Base-by-base conservation (phyloP, 1,284 basidiomycete species). In the Ceratobasidium sp. region DNA sequence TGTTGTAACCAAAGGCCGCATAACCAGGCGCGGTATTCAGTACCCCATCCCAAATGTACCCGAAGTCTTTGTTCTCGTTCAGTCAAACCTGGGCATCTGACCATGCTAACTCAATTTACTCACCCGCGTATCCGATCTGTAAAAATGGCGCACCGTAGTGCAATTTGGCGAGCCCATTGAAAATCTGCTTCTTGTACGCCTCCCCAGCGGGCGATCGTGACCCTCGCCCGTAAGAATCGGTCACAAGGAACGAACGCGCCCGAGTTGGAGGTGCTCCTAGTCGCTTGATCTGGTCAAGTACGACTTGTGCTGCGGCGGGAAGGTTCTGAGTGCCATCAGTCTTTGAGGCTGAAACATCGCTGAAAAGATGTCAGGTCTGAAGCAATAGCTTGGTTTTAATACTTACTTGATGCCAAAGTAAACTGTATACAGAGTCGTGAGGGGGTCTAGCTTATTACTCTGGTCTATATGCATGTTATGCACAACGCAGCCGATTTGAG, bases 181-280 rank as follows among this genome's bases (percentile, higher is more conserved):
- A 84, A 17, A 84, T 71, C 1, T 75, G 71, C 45, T 79, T 77
- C 57, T 84, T 80, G 77, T 79, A 85, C 6, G 78, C 76, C 71
- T 84, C 77, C 8, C 83, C 84, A 35, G 73, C 76, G 0, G 76
- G 71, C 1, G 78, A 75, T 2, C 77, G 76, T 0, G 42, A 74
- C 1, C 84, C 84, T 13, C 79, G 78, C 6, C 84, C 83, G 32
- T 85, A 85, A 35, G 77, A 80, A 68, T 84, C 83, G 0, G 82
- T 77, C 3, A 85, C 69, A 13, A 85, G 78, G 69, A 85, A 80
- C 68, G 82, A 79, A 20, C 77, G 76, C 1, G 82, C 82, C 57
- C 80, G 81, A 20, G 77, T 81, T 0, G 83, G 81, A 3, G 80
- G 78, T 6, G 79, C 77, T 0, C 78, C 75, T 25, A 85, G 78